Evolutionary conservation across 495 filamentous ascomycete species (phyloP), one percentile per base, ranked within the genome.

Genomic region (Pseudevernia furfuracea): DNA sequence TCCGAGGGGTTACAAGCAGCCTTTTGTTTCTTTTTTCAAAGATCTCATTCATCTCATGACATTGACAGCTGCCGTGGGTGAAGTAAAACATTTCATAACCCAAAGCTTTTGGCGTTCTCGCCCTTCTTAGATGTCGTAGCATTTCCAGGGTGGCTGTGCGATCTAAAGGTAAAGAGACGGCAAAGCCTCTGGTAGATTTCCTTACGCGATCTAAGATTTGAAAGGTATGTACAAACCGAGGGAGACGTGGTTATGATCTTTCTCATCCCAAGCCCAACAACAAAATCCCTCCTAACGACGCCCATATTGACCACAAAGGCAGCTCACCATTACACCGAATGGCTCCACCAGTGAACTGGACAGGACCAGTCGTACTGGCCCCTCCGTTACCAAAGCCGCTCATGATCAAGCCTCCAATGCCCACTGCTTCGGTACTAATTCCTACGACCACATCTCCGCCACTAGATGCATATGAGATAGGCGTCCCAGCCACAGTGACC

Each of bases 401-500:
- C 58, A 60, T 60, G 12, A 60, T 32, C 58, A 41, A 48, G 14
- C 41, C 41, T 19, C 58, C 37, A n/a, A 60, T 32, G 3, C 19
- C 19, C 25, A 60, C 58, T 3, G 39, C 58, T 19, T 61, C 43
- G 12, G 63, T 65, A 14, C 37, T 65, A 17, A 28, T 53, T 9
- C 64, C 64, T 17, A 62, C 60, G 25, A 63, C 36, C 28, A 53
- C 32, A 55, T 41, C 64, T 8, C n/a, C 36, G 46, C 59, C 64
- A 39, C 8, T 10, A 21, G 63, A 2, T 0, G 25, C 52, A 11
- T 49, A 55, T 3, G 66, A 67, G 7, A 66, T 59, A 1, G 46
- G 57, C 25, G 63, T 66, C 14, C 66, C 66, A 21, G 7, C 11
- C 2, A 68, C 56, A 1, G 66, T 68, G 23, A 61, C 43, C n/a